Conservation (phyloP, 2,329 filamentous ascomycete genomes). For the Anthostomella pinea region DNA sequence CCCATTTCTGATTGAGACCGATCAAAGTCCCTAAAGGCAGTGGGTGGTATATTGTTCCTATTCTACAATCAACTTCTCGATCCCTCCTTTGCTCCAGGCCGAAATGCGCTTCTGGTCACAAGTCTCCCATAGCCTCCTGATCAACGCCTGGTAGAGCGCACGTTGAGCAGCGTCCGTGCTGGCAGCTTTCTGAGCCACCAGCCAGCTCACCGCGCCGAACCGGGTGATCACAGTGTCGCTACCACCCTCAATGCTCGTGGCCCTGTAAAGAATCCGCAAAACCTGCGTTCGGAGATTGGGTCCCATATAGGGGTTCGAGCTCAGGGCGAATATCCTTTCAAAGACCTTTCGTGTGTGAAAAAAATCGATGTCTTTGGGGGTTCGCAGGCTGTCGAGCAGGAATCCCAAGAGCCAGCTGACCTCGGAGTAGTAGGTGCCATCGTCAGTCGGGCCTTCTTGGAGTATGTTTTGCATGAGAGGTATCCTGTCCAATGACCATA, state of each 20-base stretch:
- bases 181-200: constrained; percentile 25
- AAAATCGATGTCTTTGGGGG: constrained; percentile 26
- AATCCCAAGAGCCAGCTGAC: constrained; percentile 32
- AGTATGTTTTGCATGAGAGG: constrained; percentile 65
- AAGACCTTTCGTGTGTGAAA: constrained; percentile 43
- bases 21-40: no score
- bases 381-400: constrained; percentile 30
- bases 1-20: no score
- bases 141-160: constrained; percentile 27
- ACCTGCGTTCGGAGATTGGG: constrained; percentile 26
- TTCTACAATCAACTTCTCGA: constrained; percentile 20
- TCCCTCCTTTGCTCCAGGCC: constrained; percentile 30
- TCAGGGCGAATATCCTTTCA: constrained; percentile 45
- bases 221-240: constrained; percentile 33
- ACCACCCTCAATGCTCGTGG: constrained; percentile 28
- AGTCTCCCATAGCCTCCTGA: constrained; percentile 27
- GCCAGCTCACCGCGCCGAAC: constrained; percentile 31
- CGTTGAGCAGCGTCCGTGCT: constrained; percentile 19
- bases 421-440: constrained; percentile 32
- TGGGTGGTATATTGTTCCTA: constrained; percentile 5
- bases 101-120: constrained; percentile 31
- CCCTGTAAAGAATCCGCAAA: constrained; percentile 28
- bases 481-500: constrained; percentile 72
- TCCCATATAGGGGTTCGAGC: constrained; percentile 28
- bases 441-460: constrained; percentile 44